Percentiles rank a stretch among this genome's conserved stretches.
phyloP scores from a whole-genome alignment of 2,329 filamentous ascomycete genomes.

The Hymenoscyphus infarciens region DNA sequence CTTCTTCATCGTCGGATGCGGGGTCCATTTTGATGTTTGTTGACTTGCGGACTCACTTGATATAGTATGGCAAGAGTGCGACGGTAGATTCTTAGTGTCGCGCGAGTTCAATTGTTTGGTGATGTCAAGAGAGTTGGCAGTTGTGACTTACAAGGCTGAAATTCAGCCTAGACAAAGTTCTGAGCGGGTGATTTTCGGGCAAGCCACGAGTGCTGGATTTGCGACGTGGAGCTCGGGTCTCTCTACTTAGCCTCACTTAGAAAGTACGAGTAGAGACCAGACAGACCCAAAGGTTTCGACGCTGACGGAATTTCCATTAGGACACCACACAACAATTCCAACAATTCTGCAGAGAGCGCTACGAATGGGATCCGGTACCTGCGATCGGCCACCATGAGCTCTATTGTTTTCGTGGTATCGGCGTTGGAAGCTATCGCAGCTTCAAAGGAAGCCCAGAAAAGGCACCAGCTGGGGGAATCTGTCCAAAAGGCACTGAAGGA shows the following conservation, averaged over 20 bases:
- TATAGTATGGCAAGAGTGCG: not conserved
- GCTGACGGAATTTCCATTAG: not conserved
- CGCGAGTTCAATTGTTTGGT: not conserved
- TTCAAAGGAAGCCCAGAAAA: slow-evolving; percentile 86
- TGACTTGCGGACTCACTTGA: not conserved
- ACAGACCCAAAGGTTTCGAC: not conserved
- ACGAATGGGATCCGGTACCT: slow-evolving; percentile 19
- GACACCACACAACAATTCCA: slow-evolving; percentile 1
- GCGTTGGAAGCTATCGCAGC: slow-evolving; percentile 88
- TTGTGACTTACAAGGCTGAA: not conserved
- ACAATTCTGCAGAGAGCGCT: not conserved
- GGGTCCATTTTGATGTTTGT: not conserved
- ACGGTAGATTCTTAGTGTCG: not conserved
- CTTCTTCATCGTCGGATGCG: slow-evolving; percentile 7
- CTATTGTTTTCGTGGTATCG: slow-evolving; percentile 91
- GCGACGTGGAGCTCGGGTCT: not conserved
- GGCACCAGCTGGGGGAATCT: slow-evolving; percentile 77
- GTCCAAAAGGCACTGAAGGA: slow-evolving; percentile 78
- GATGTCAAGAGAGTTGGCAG: not conserved
- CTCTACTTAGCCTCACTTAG: not conserved
- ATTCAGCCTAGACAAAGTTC: not conserved
- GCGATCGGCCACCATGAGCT: slow-evolving; percentile 66
- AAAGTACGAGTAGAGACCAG: not conserved
- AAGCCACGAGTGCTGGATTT: not conserved
- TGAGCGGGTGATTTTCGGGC: not conserved